Percentiles rank a stretch among this genome's conserved stretches.
Evolutionary conservation across 1,139 yeast genomes (phyloP).

Genomic region (Blastobotrys proliferans): DNA sequence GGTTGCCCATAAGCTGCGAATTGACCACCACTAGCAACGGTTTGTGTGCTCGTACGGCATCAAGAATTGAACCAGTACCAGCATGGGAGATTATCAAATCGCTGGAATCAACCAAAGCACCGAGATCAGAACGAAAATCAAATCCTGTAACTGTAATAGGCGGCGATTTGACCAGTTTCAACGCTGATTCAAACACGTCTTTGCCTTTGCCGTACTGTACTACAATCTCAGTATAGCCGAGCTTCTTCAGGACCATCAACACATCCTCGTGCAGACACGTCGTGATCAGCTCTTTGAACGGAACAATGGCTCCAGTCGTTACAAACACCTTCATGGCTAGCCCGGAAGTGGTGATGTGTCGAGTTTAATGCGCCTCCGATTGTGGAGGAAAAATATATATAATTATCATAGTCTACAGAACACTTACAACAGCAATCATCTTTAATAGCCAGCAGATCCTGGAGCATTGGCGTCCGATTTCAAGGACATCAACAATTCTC

Average conservation of each 20-base stretch:
- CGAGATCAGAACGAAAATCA: constrained; percentile 40
- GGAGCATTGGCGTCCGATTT: constrained; percentile 71
- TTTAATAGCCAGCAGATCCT: constrained; percentile 60
- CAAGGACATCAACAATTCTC: constrained; percentile 58
- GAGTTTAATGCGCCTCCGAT: too few relatives aligned
- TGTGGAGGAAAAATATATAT: too few relatives aligned
- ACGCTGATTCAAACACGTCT: constrained; percentile 11
- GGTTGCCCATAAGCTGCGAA: constrained; percentile 72
- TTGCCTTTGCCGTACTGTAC: constrained; percentile 68
- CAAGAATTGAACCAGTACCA: constrained; percentile 87
- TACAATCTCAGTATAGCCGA: constrained; percentile 42
- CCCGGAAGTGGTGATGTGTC: background rate
- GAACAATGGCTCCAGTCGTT: constrained; percentile 85
- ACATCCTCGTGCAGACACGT: constrained; percentile 40
- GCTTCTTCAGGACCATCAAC: constrained; percentile 33
- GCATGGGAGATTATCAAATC: constrained; percentile 82
- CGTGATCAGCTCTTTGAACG: constrained; percentile 56
- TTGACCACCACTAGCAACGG: constrained; percentile 70
- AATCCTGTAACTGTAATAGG: constrained; percentile 38
- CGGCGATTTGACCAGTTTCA: background rate
- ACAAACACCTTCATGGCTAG: constrained; percentile 42
- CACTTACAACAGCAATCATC: constrained; percentile 5
- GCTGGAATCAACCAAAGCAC: constrained; percentile 39
- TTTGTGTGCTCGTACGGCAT: constrained; percentile 54
- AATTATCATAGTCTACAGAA: too few relatives aligned